phyloP scores from a whole-genome alignment of 345 rosid species.

The Toxicodendron radicans region DNA sequence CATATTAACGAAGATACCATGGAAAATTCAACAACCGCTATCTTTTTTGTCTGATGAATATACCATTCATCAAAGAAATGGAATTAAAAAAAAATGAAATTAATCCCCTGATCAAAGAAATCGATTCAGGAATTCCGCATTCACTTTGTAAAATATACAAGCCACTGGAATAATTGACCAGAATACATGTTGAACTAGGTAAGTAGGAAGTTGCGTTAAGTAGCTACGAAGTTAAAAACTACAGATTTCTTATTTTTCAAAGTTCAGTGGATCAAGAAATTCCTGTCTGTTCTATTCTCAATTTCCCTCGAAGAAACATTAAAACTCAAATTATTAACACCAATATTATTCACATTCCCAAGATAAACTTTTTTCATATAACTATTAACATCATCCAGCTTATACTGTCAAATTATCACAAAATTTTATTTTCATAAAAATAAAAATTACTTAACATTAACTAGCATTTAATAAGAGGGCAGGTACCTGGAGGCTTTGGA shows the following conservation, averaged over 20 bases:
- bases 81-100: no score
- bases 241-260: neutral
- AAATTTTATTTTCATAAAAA: neutral
- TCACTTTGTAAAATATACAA: neutral
- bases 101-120: neutral
- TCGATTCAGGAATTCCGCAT: neutral
- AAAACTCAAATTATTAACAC: neutral
- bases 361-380: neutral
- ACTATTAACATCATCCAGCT: neutral
- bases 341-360: neutral
- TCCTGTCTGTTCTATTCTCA: neutral
- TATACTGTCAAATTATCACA: neutral
- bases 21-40: neutral
- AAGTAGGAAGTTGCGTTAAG: neutral
- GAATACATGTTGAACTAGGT: neutral
- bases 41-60: neutral
- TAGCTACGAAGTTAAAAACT: neutral
- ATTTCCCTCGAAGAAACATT: neutral
- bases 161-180: neutral
- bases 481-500: constrained; percentile 39
- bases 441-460: neutral
- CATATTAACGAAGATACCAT: neutral
- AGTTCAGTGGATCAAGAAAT: constrained; percentile 3
- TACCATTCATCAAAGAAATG: neutral
- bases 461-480: neutral